phyloP scores from a whole-genome alignment of 1,139 yeast genomes.

The Kurtzmaniella natalensis region DNA sequence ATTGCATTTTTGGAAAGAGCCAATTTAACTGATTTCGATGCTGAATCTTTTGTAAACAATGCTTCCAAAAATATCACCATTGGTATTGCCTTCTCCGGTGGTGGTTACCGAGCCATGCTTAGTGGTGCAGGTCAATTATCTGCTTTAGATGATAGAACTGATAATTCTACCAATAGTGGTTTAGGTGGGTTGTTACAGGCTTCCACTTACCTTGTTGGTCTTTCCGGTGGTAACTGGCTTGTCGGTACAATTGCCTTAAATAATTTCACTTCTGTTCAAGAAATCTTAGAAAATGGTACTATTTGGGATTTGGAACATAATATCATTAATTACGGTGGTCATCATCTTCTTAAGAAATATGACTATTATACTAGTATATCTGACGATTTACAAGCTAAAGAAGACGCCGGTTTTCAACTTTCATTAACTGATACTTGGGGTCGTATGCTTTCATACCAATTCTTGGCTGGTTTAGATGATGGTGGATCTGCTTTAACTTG shows the following conservation, averaged over 20 bases:
- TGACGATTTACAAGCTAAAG: constrained; percentile 55
- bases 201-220: constrained; percentile 70
- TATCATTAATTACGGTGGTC: constrained; percentile 67
- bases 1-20: constrained; percentile 56
- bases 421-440: constrained; percentile 94
- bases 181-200: constrained; percentile 76
- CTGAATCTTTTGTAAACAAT: constrained; percentile 43
- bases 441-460: constrained; percentile 75
- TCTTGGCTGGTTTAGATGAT: constrained; percentile 52
- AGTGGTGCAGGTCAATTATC: constrained; percentile 41
- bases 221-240: constrained; percentile 88
- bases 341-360: constrained; percentile 54
- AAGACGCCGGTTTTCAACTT: constrained; percentile 71
- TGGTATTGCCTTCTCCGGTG: constrained; percentile 44
- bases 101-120: constrained; percentile 47
- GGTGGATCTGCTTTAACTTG: constrained; percentile 65
- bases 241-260: constrained; percentile 77
- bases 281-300: constrained; percentile 43
- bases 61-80: constrained; percentile 31
- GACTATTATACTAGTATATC: constrained; percentile 51
- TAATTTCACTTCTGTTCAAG: constrained; percentile 73
- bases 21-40: constrained; percentile 61
- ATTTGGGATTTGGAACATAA: constrained; percentile 71
- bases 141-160: constrained; percentile 31
- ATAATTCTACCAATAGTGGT: constrained; percentile 39